phyloP scores from a whole-genome alignment of 2,329 filamentous ascomycete genomes.

The Beauveria rudraprayagi region DNA sequence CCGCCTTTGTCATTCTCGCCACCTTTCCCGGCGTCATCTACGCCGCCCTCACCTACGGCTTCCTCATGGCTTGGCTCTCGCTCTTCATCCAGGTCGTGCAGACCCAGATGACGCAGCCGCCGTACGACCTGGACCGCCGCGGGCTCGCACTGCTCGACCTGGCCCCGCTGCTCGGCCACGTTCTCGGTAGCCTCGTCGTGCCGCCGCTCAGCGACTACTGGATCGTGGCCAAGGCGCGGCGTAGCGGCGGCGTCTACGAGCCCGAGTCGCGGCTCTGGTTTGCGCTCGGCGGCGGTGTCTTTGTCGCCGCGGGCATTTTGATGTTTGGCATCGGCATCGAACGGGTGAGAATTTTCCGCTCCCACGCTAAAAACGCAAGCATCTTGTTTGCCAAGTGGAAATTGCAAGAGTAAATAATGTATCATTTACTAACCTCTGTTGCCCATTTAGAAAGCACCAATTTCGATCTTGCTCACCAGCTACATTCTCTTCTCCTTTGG shows the following conservation, averaged over 20 bases:
- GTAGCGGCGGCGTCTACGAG: background rate
- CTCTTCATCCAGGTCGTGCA: background rate
- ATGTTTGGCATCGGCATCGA: background rate
- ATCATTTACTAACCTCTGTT: background rate
- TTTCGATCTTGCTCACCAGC: background rate
- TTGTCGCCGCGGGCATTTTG: background rate
- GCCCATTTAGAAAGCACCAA: background rate
- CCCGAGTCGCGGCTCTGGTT: constrained; percentile 7
- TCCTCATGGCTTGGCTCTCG: constrained; percentile 2
- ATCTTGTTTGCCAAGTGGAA: background rate
- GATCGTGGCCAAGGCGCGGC: background rate
- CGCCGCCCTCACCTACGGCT: constrained; percentile 4
- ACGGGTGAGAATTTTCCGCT: background rate
- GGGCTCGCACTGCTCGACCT: background rate
- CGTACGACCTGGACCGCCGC: background rate
- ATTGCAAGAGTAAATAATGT: background rate
- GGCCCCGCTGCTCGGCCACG: background rate
- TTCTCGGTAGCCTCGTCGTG: background rate
- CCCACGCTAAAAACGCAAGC: background rate
- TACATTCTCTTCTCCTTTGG: background rate
- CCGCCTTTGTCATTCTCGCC: constrained; percentile 1
- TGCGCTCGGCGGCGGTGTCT: background rate
- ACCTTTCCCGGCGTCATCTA: constrained; percentile 1
- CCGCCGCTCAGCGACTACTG: constrained; percentile 2
- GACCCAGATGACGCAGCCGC: background rate